A percentile compares a stretch with the other conserved stretches of the same genome.
Conservation (phyloP, 768 basidiomycete genomes). For the Thelephora aurantiotincta region DNA sequence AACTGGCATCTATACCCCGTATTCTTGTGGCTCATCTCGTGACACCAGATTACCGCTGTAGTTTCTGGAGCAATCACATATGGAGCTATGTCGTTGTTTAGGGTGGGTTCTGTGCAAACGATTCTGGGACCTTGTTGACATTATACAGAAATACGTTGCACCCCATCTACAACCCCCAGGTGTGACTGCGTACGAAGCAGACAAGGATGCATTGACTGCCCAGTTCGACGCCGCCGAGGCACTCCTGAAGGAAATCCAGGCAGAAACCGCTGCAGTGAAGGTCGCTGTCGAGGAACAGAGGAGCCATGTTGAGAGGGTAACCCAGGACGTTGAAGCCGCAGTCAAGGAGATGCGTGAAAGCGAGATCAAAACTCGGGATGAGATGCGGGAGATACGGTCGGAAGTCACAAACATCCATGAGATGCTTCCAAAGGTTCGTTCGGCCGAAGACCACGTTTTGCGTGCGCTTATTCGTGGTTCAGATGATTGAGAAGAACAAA, state of each 20-base stretch:
- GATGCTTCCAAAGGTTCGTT: constrained; percentile 78
- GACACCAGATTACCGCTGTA: constrained; percentile 73
- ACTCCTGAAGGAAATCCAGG: constrained; percentile 66
- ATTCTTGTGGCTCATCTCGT: background rate
- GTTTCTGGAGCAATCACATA: constrained; percentile 79
- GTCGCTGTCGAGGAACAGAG: constrained; percentile 66
- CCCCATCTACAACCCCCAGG: constrained; percentile 87
- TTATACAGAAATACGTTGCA: constrained; percentile 69
- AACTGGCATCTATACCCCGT: background rate
- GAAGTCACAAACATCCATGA: constrained; percentile 85
- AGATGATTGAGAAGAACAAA: constrained; percentile 95
- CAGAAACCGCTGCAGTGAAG: constrained; percentile 60
- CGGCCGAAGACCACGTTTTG: constrained; percentile 1
- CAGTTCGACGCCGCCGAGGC: constrained; percentile 86
- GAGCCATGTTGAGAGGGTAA: constrained; percentile 54
- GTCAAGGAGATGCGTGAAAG: constrained; percentile 66
- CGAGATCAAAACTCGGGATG: constrained; percentile 68
- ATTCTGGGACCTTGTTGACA: constrained; percentile 2
- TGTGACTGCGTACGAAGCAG: constrained; percentile 78
- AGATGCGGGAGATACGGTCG: constrained; percentile 83
- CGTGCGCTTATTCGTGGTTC: constrained; percentile 3
- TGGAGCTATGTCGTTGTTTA: constrained; percentile 67
- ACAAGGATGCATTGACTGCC: constrained; percentile 68
- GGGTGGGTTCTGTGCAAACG: constrained; percentile 27
- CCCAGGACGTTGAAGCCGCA: constrained; percentile 55